Base-by-base conservation (phyloP, 2,329 filamentous ascomycete species). In the Aureobasidium sp. region DNA sequence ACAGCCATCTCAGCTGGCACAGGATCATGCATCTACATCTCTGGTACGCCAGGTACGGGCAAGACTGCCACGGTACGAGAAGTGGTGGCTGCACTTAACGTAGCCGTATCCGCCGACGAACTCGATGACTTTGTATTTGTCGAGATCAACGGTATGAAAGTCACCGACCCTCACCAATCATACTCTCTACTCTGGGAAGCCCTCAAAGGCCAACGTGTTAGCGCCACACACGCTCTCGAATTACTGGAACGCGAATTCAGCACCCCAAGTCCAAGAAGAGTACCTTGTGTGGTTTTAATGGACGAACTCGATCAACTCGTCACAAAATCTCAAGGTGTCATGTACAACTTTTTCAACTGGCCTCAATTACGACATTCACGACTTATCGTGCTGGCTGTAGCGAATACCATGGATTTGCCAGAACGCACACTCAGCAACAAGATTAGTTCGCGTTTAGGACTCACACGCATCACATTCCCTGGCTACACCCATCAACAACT, bases 291-390 rank as follows among this genome's bases (percentile, higher is more conserved):
- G 15, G 94, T 99, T 2, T 78, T 99, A 55, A 99, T 99, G 94
- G 94, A 99, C 70, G 94, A 99, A 75, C 82, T 99, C 52, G 94
- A 99, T 72, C 94, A 99, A 75, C 83, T 99, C 8, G 95, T 99
- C 5, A 99, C 94, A 13, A 94, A 93, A 71, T 97, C 96, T 70
- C 95, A 99, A 74, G 93, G 90, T n/a, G 94, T 99, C 76, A 99
- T 99, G 94, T 99, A 99, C 78, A 99, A 99, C 75, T 99, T 99
- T 75, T 99, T 99, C 83, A 99, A 99, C 71, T 99, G 94, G 94
- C 94, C 94, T 4, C 89, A 90, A 11, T 80, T 97, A 60, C 85
- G 90, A 54, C 92, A 99, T 74, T 96, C 91, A 59, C 86, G 92
- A 52, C 81, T 99, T 48, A 97, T 99, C 73, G 95, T 99, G 7